Percentiles rank a stretch among this genome's conserved stretches.
Conservation (phyloP, 1,284 basidiomycete genomes). For the Neolentinus lepideus region DNA sequence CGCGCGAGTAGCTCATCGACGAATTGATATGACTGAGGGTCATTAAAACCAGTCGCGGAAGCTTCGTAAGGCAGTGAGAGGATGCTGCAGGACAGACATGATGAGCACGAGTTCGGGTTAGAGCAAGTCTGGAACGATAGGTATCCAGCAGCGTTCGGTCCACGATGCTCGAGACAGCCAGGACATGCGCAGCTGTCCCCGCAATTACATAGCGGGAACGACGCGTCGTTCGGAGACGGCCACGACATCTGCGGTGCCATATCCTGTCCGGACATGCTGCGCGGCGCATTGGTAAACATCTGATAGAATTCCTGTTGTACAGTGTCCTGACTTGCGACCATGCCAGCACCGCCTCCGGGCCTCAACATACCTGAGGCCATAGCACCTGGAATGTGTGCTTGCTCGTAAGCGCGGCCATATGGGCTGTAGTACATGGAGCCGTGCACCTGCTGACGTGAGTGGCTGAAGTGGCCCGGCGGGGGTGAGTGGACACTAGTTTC, state of each 20-base stretch:
- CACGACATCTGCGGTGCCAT: background rate
- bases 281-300: background rate
- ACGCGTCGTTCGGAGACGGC: background rate
- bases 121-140: conserved; percentile 28
- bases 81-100: conserved; percentile 56
- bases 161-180: conserved; percentile 44
- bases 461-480: conserved; percentile 14
- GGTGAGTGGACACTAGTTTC: conserved; percentile 6
- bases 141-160: conserved; percentile 21
- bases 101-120: conserved; percentile 40
- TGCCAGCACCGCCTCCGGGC: background rate
- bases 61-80: conserved; percentile 11
- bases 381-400: conserved; percentile 9
- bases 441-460: conserved; percentile 19
- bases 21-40: conserved; percentile 11
- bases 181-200: conserved; percentile 46
- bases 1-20: conserved; percentile 23
- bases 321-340: too few species aligned
- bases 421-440: conserved; percentile 46
- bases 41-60: background rate
- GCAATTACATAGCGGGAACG: conserved; percentile 34
- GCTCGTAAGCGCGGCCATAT: conserved; percentile 55
- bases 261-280: background rate
- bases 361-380: background rate
- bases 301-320: background rate